Conservation (phyloP, 2,329 filamentous ascomycete genomes). For the Nemania sp. region DNA sequence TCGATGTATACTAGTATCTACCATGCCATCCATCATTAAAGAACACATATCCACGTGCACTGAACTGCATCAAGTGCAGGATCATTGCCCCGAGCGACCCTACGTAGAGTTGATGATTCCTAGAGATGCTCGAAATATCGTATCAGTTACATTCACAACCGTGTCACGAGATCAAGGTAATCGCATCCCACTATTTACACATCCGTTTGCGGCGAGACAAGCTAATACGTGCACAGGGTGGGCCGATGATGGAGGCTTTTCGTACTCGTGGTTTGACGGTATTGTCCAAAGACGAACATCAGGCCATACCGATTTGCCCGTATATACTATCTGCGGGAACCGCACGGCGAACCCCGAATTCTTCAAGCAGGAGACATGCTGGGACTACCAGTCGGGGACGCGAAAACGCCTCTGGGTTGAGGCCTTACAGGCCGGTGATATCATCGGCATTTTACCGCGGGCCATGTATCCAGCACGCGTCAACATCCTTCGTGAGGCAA, state of each 20-base stretch:
- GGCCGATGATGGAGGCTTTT: background rate
- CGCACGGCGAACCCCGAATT: background rate
- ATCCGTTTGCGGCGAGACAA: background rate
- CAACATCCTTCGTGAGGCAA: slow-evolving; percentile 10
- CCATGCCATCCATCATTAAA: no score
- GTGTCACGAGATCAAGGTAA: slow-evolving; percentile 19
- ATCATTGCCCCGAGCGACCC: slow-evolving; percentile 8
- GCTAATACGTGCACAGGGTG: slow-evolving; percentile 5
- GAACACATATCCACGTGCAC: no score
- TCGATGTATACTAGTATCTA: no score
- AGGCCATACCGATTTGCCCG: background rate
- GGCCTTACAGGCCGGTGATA: background rate
- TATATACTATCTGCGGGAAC: slow-evolving; percentile 2
- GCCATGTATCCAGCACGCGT: slow-evolving; percentile 2
- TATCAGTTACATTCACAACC: slow-evolving; percentile 14
- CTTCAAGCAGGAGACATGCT: background rate
- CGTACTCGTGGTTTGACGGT: slow-evolving; percentile 16
- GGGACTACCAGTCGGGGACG: background rate
- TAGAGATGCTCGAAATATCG: background rate
- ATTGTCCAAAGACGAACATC: background rate
- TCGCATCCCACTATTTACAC: background rate
- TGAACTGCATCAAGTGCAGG: no score
- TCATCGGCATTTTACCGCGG: slow-evolving; percentile 11
- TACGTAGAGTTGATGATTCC: slow-evolving; percentile 13
- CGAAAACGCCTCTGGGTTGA: slow-evolving; percentile 4